phyloP scores from a whole-genome alignment of 306 rosid genomes.

The Rosa rugosa region DNA sequence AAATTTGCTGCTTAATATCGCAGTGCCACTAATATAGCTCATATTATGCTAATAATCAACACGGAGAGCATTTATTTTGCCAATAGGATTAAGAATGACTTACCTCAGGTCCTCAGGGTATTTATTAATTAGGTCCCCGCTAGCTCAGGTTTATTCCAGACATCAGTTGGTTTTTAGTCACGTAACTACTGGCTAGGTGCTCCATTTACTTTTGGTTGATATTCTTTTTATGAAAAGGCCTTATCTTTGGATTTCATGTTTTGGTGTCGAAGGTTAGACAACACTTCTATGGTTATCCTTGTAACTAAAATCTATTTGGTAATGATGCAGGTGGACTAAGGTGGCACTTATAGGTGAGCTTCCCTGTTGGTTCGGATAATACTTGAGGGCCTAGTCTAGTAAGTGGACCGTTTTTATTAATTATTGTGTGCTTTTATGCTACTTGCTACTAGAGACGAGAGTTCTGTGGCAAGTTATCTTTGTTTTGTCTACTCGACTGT shows the following conservation, averaged over 20 bases:
- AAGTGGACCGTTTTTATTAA: neutral
- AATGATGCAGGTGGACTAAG: neutral
- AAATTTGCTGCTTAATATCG: neutral
- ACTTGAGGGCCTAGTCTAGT: neutral
- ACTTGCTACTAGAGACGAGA: neutral
- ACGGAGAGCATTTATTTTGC: neutral
- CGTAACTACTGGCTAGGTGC: neutral
- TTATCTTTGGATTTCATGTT: neutral
- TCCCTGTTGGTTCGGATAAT: neutral
- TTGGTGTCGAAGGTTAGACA: neutral
- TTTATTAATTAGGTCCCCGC: neutral
- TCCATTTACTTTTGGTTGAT: neutral
- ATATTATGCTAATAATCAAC: neutral
- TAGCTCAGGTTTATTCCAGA: neutral
- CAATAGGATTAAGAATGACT: neutral
- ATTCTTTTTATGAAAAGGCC: neutral
- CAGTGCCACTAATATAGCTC: neutral
- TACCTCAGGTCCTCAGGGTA: neutral
- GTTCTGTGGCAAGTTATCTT: neutral
- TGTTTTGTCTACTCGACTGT: neutral
- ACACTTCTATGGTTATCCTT: neutral
- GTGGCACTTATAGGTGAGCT: neutral
- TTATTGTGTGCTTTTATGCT: neutral
- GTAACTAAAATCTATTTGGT: neutral
- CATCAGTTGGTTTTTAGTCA: neutral